Percentiles rank a stretch among this genome's conserved stretches.
Conservation (phyloP, 768 basidiomycete species). For the Phylloporus sp. region DNA sequence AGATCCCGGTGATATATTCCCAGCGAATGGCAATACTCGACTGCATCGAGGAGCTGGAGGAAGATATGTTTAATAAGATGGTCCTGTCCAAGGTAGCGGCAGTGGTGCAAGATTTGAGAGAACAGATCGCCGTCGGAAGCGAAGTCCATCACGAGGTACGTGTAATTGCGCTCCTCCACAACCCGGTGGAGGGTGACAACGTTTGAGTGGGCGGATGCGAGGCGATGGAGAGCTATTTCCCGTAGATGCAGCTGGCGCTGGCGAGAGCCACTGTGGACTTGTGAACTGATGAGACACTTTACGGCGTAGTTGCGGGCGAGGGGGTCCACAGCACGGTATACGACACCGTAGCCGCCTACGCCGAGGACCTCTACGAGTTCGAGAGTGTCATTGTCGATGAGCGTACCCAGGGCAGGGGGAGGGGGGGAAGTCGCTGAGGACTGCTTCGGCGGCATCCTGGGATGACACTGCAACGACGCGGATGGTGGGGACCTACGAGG, state of each 20-base stretch:
- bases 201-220: conserved; percentile 69
- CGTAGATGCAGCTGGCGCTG: conserved; percentile 79
- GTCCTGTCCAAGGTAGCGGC: conserved; percentile 81
- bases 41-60: conserved; percentile 88
- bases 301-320: conserved; percentile 71
- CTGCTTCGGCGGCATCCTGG: conserved; percentile 32
- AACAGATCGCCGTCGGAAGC: conserved; percentile 90
- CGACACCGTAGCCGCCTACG: conserved; percentile 92
- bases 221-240: conserved; percentile 80
- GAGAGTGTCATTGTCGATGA: conserved; percentile 79
- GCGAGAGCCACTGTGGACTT: conserved; percentile 41
- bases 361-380: conserved; percentile 87
- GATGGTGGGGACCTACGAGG: conserved; percentile 21
- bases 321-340: conserved; percentile 78
- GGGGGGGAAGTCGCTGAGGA: conserved; percentile 41
- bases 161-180: conserved; percentile 74
- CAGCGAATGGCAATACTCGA: conserved; percentile 86
- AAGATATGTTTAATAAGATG: conserved; percentile 85
- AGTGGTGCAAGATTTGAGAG: conserved; percentile 74
- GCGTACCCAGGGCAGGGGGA: conserved; percentile 59
- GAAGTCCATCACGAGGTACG: conserved; percentile 93
- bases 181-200: conserved; percentile 89
- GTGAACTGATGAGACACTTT: conserved; percentile 76
- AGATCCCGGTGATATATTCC: conserved; percentile 96
- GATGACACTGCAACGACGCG: conserved; percentile 15